Evolutionary conservation across 2,329 filamentous ascomycete genomes (phyloP), one percentile per base, ranked within the genome.

Genomic region (Phoma sp.): DNA sequence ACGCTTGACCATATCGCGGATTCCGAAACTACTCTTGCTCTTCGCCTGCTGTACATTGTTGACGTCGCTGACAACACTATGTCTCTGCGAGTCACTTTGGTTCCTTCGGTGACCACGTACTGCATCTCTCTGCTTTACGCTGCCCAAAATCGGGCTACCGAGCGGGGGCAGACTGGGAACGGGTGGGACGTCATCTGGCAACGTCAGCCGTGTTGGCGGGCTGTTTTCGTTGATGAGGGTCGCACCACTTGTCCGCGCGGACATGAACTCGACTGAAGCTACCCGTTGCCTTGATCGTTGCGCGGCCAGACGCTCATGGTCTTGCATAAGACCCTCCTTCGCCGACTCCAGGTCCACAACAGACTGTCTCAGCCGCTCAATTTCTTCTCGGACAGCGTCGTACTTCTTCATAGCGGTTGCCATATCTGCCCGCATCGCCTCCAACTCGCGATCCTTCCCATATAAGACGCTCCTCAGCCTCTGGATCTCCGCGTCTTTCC

Each of bases 241-340:
- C 25, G 69, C 65, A 42, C 64, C 66, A 52, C 71, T 73, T 32
- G 65, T 70, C 23, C 70, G 60, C 9, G 69, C 70, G 7, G 66
- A 68, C 9, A 55, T 59, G 43, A 60, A 59, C 1, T 72, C 71
- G 9, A 58, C 51, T 2, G 61, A 64, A 0, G 64, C 50, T 6
- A 60, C 59, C 1, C 64, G 57, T 3, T 65, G 59, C 4, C 65
- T 63, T 8, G 67, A 52, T 9, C 65, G 61, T 25, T 70, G 64
- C 9, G 55, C 53, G 0, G 65, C 65, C 7, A 69, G 60, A 13
- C 67, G 62, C 47, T 72, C 71, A 42, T 68, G 71, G 38, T 73
- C 68, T 22, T 63, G 58, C 66, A 71, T 68, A 18, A 73, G 64
- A 32, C 71, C 66, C 14, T 67, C 55, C 36, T 71, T 72, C 8